phyloP scores from a whole-genome alignment of 1,284 basidiomycete genomes.

The Mycocalia duriaeana region DNA sequence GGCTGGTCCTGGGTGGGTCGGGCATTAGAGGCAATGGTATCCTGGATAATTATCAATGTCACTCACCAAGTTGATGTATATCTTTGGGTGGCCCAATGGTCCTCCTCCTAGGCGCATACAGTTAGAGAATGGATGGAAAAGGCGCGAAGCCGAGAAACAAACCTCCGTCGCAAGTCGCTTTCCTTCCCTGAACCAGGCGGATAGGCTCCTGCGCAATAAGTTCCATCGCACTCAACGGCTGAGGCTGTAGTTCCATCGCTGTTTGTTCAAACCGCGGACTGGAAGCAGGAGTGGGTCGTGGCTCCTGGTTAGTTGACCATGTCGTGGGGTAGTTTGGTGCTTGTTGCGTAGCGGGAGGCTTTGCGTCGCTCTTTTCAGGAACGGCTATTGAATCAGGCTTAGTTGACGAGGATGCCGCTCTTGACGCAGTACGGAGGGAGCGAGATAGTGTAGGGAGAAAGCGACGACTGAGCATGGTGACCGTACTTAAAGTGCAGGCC shows the following conservation, averaged over 20 bases:
- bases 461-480: constrained; percentile 26
- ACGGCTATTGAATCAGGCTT: constrained; percentile 14
- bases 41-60: background rate
- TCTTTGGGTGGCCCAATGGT: constrained; percentile 94
- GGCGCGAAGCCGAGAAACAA: too few species aligned
- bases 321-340: constrained; percentile 74
- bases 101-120: constrained; percentile 91
- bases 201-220: constrained; percentile 86
- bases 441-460: constrained; percentile 19
- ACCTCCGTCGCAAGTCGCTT: constrained; percentile 94
- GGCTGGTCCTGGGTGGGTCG: constrained; percentile 61
- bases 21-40: constrained; percentile 5
- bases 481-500: too few species aligned
- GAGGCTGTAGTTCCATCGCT: constrained; percentile 80
- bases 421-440: constrained; percentile 16
- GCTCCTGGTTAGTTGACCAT: constrained; percentile 74
- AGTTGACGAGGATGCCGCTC: constrained; percentile 24
- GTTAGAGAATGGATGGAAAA: too few species aligned
- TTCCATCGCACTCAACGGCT: constrained; percentile 88
- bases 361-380: constrained; percentile 13
- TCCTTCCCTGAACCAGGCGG: constrained; percentile 73
- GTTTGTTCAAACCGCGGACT: constrained; percentile 92
- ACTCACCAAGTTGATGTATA: constrained; percentile 89
- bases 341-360: constrained; percentile 44
- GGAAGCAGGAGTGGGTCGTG: constrained; percentile 49